Evolutionary conservation across 768 basidiomycete genomes (phyloP), one percentile per base, ranked within the genome.

Genomic region (Rhodotorula babjevae): DNA sequence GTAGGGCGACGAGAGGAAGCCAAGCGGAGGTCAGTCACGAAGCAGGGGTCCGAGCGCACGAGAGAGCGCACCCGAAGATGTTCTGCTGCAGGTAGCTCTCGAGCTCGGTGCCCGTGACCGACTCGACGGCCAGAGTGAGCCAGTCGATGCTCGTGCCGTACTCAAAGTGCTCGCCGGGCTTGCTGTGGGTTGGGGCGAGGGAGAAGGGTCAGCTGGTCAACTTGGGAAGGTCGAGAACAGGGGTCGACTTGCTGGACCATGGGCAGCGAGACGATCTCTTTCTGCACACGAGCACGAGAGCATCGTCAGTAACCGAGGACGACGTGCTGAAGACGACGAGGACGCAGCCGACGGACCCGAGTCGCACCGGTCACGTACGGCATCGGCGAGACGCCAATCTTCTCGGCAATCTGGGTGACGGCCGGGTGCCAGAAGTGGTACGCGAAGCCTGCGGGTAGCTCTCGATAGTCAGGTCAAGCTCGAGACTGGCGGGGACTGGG

Each of bases 71-170:
- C 59, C 62, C 61, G 68, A 81, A 81, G 67, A 82, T 75, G 65
- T 81, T 47, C 55, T 79, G 55, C 67, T 79, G 71, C 56, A 81
- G 76, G 73, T 79, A 81, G 0, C 75, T 72, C 47, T 80, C 80
- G 31, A 81, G 74, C 0, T 65, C 42, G 19, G 77, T 25, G 0
- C 79, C 79, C 15, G 73, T 75, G 10, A 78, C 72, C 8, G 77
- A 65, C 56, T 79, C 75, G 57, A 81, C 72, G 46, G 79, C 67
- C 7, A 79, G 72, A 2, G 78, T 78, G 12, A 77, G 74, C 77
- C 79, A 81, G 58, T 81, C 81, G 56, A 79, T 78, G 14, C 61
- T 61, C 4, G 61, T 47, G 31, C 76, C 71, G 76, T 81, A 81
- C 3, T 19, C 25, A 33, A 47, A 65, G 14, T 31, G 33, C 29